These are phyloP conservation scores for Rhodocollybia butyracea DNA, from an alignment of 768 basidiomycete genomes.

Conservation along the genomic window DNA sequence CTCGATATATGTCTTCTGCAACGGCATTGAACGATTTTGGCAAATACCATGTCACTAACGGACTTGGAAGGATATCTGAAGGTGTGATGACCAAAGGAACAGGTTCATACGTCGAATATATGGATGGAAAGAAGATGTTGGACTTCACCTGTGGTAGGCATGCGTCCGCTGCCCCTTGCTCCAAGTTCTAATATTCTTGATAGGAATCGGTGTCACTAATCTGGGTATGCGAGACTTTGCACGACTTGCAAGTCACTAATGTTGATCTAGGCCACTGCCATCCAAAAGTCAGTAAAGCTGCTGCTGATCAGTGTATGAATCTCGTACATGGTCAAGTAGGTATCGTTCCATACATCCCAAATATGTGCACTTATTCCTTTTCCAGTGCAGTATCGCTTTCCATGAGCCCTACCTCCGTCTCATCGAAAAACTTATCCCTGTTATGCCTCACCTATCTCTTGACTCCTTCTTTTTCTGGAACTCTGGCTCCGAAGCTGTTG, in stretches of 20 bases:
- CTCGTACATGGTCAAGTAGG: constrained; percentile 76
- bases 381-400: constrained; percentile 84
- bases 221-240: constrained; percentile 47
- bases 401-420: constrained; percentile 84
- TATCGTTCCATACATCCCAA: background rate
- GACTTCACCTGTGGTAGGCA: constrained; percentile 90
- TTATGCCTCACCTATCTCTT: constrained; percentile 88
- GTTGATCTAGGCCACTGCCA: constrained; percentile 72
- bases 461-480: constrained; percentile 98
- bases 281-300: constrained; percentile 80
- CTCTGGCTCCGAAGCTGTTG: constrained; percentile 92
- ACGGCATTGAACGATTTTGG: constrained; percentile 30
- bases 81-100: constrained; percentile 65
- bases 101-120: constrained; percentile 70
- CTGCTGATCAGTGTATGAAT: constrained; percentile 82
- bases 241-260: background rate
- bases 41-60: constrained; percentile 42
- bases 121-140: constrained; percentile 69
- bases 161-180: too few species aligned
- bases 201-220: constrained; percentile 86
- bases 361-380: background rate
- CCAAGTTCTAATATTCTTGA: too few species aligned
- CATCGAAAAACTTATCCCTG: constrained; percentile 77
- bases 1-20: background rate
- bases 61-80: constrained; percentile 40